These are phyloP conservation scores for Paraphaeosphaeria sporulosa DNA, from an alignment of 2,329 filamentous ascomycete species.

Conservation along the genomic window DNA sequence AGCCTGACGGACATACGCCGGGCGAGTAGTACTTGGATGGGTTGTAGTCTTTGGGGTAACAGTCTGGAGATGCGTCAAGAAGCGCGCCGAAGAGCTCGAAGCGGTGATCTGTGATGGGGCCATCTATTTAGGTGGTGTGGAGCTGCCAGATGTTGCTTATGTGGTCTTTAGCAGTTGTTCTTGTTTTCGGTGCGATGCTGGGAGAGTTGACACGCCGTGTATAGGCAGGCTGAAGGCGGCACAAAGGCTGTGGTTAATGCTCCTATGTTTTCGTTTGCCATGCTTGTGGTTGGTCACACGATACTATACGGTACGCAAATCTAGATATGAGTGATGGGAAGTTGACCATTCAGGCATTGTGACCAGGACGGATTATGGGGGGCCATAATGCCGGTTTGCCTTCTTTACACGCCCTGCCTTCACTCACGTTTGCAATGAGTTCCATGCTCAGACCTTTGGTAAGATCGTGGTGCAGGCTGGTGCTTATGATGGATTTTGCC, in stretches of 20 bases:
- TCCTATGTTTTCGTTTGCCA: not conserved
- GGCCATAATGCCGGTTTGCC: not conserved
- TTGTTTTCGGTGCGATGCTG: not conserved
- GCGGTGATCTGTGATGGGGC: not conserved
- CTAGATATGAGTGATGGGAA: not conserved
- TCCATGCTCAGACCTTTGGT: not conserved
- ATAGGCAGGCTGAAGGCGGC: not conserved
- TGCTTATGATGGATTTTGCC: not conserved
- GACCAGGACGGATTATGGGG: not conserved
- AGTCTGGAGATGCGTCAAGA: not conserved
- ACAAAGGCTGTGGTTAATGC: not conserved
- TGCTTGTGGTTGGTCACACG: not conserved
- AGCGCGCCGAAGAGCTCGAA: constrained; percentile 9
- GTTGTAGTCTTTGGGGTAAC: constrained; percentile 6
- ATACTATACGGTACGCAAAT: not conserved
- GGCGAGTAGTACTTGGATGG: constrained; percentile 10
- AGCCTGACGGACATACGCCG: constrained; percentile 10
- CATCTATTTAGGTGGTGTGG: not conserved
- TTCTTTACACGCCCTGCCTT: not conserved
- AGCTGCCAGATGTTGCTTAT: not conserved
- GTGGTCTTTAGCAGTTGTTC: not conserved
- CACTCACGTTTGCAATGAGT: not conserved
- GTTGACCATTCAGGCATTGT: not conserved
- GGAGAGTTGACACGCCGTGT: not conserved
- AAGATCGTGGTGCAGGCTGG: not conserved